A percentile compares a stretch with the other conserved stretches of the same genome.
phyloP scores from a whole-genome alignment of 2,329 filamentous ascomycete species.

The Sporothrix mexicana region DNA sequence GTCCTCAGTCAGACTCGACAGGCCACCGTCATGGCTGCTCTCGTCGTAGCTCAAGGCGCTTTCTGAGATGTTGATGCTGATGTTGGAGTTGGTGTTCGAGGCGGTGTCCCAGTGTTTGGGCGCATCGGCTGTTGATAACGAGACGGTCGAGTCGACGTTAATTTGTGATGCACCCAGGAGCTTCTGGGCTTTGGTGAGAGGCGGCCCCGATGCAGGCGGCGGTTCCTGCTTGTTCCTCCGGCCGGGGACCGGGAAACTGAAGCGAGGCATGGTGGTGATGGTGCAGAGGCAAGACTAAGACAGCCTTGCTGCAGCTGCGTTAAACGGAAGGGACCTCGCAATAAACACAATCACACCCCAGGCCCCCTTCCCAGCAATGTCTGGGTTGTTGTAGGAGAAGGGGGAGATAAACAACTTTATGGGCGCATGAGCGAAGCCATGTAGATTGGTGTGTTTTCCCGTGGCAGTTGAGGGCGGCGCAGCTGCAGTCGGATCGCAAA shows the following conservation, averaged over 20 bases:
- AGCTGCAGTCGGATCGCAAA: background rate
- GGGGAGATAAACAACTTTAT: conserved; percentile 1
- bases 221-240: conserved; percentile 51
- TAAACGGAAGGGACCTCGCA: background rate
- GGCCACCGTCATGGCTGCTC: conserved; percentile 37
- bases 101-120: conserved; percentile 51
- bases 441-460: background rate
- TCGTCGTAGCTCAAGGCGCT: conserved; percentile 47
- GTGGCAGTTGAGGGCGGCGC: background rate
- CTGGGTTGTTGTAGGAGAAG: conserved; percentile 9
- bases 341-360: conserved; percentile 4
- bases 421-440: conserved; percentile 22
- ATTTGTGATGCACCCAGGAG: conserved; percentile 56
- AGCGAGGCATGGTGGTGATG: conserved; percentile 47
- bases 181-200: conserved; percentile 59
- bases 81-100: conserved; percentile 48
- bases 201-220: conserved; percentile 42
- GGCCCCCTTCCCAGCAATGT: conserved; percentile 14
- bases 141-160: conserved; percentile 48
- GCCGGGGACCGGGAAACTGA: conserved; percentile 56
- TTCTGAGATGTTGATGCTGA: conserved; percentile 54
- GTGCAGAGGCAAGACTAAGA: background rate
- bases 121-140: conserved; percentile 32
- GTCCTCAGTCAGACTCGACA: conserved; percentile 41
- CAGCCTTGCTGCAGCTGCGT: background rate